phyloP scores from a whole-genome alignment of 148 eudicot genomes.

The Suaeda aralocaspica region DNA sequence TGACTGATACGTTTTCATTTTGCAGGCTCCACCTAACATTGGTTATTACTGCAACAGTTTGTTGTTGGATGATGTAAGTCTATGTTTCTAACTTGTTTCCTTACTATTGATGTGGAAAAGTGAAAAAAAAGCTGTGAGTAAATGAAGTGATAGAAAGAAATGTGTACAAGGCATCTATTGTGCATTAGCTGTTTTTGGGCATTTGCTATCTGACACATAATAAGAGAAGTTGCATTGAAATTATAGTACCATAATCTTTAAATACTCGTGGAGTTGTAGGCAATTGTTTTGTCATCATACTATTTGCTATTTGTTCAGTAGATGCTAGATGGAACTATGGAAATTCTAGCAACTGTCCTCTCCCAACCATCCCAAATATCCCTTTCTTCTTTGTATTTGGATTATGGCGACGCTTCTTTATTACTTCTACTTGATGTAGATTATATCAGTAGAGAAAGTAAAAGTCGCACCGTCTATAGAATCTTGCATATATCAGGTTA shows the following conservation, averaged over 20 bases:
- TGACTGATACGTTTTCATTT: slow-evolving; percentile 6
- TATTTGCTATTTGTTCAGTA: not conserved
- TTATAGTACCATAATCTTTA: no score
- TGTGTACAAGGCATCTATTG: not conserved
- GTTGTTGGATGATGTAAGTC: slow-evolving; percentile 99
- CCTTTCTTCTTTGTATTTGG: not conserved
- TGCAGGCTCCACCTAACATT: slow-evolving; percentile 87
- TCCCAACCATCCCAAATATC: not conserved
- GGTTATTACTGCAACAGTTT: slow-evolving; percentile 82
- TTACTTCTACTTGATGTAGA: not conserved
- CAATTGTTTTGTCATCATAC: not conserved
- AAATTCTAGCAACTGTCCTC: not conserved
- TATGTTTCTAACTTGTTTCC: not conserved
- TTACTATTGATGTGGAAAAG: not conserved
- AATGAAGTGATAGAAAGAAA: not conserved
- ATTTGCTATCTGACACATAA: not conserved
- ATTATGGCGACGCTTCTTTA: not conserved
- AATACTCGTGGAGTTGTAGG: not conserved
- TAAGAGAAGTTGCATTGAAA: not conserved
- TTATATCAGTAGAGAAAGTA: not conserved
- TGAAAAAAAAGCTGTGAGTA: no score
- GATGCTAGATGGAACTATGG: not conserved
- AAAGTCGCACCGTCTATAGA: no score
- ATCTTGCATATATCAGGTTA: no score
- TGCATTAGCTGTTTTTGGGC: not conserved